Conservation (phyloP, 176 grass and related monocot species). For the Elymus sibiricus region DNA sequence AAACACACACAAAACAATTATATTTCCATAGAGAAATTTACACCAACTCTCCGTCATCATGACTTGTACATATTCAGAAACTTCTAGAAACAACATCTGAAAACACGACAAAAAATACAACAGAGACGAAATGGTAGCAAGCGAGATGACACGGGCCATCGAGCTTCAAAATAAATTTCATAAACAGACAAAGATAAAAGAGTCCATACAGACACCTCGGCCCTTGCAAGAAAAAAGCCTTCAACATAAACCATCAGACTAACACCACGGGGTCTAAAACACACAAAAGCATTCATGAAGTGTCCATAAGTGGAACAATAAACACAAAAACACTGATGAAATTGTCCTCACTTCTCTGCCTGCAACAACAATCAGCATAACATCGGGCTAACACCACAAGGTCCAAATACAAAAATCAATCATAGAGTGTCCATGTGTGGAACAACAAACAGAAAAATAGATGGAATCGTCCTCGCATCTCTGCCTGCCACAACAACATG, state of each 20-base stretch:
- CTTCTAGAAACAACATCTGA: background rate
- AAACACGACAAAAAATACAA: background rate
- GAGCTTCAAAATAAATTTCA: background rate
- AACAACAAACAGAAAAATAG: too few relatives aligned
- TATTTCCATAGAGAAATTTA: background rate
- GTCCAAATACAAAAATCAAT: background rate
- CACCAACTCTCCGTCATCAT: background rate
- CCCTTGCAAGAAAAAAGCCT: background rate
- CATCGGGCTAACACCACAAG: background rate
- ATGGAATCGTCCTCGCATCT: too few relatives aligned
- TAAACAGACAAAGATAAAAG: background rate
- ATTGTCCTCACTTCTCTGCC: too few relatives aligned
- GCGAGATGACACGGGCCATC: background rate
- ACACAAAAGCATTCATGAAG: too few relatives aligned
- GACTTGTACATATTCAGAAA: conserved; percentile 5
- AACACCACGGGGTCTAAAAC: too few relatives aligned
- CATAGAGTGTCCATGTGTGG: too few relatives aligned
- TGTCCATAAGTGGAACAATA: too few relatives aligned
- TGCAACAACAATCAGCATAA: too few relatives aligned
- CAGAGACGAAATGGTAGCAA: background rate
- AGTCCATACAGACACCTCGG: background rate
- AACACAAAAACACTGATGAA: too few relatives aligned
- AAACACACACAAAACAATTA: background rate
- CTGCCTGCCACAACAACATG: too few relatives aligned
- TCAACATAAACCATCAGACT: conserved; percentile 11